A percentile compares a stretch with the other conserved stretches of the same genome.
These are phyloP conservation scores for Nannizziopsis barbatae DNA, from an alignment of 2,329 filamentous ascomycete genomes.

Conservation along the genomic window DNA sequence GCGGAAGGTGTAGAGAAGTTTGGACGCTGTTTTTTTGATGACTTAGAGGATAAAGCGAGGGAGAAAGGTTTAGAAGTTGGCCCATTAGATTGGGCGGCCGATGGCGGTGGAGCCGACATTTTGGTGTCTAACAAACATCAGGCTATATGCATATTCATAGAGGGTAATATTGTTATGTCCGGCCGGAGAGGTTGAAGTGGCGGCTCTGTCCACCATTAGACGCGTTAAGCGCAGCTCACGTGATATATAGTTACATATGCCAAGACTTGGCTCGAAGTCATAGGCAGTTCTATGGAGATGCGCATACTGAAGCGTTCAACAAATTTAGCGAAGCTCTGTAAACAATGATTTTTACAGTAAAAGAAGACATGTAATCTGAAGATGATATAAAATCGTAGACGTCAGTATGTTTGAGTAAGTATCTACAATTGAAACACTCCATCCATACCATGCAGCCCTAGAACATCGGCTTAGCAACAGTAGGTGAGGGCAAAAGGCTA, in stretches of 20 bases:
- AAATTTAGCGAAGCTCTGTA: no score
- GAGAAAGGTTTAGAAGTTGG: constrained; percentile 28
- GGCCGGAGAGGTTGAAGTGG: not conserved
- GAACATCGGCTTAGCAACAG: not conserved
- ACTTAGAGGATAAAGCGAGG: constrained; percentile 33
- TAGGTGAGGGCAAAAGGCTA: no score
- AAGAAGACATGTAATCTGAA: no score
- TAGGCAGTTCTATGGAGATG: no score
- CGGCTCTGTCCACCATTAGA: not conserved
- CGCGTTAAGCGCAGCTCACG: constrained; percentile 2
- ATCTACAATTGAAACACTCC: not conserved
- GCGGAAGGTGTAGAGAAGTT: constrained; percentile 4
- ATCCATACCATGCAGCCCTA: not conserved
- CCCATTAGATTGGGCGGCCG: not conserved
- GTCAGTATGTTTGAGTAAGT: not conserved
- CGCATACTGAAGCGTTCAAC: no score
- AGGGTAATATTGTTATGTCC: not conserved
- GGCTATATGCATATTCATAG: no score
- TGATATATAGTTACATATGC: not conserved
- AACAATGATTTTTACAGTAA: no score
- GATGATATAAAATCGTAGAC: not conserved
- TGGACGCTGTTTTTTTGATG: constrained; percentile 17
- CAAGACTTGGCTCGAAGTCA: no score
- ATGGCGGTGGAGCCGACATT: not conserved
- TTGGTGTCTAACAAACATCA: not conserved